phyloP scores from a whole-genome alignment of 2,329 filamentous ascomycete genomes.

The Trichoderma atroviride region DNA sequence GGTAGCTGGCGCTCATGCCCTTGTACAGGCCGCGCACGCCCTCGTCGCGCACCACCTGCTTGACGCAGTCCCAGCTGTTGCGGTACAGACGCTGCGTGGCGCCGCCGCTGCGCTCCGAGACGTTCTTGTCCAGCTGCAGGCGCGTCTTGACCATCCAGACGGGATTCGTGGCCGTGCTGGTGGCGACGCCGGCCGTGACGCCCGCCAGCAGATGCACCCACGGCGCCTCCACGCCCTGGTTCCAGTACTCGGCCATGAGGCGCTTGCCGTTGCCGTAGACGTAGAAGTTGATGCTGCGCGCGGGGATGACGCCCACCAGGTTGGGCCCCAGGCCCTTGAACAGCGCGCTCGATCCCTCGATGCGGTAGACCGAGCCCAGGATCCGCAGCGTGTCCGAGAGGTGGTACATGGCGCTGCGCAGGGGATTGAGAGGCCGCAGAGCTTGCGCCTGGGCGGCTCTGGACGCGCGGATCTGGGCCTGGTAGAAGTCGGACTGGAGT shows the following conservation, averaged over 20 bases:
- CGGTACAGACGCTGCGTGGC: slow-evolving; percentile 69
- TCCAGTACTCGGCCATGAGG: slow-evolving; percentile 74
- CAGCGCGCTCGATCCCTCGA: slow-evolving; percentile 82
- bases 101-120: slow-evolving; percentile 61
- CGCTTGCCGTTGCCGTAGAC: slow-evolving; percentile 91
- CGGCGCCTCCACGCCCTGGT: slow-evolving; percentile 68
- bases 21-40: slow-evolving; percentile 83
- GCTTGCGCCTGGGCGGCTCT: slow-evolving; percentile 61
- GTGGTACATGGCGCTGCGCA: slow-evolving; percentile 70
- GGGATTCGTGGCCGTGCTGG: slow-evolving; percentile 89
- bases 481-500: slow-evolving; percentile 92
- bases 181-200: slow-evolving; percentile 77
- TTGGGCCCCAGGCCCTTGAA: slow-evolving; percentile 95
- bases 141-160: slow-evolving; percentile 97
- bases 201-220: slow-evolving; percentile 80
- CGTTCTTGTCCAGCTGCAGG: slow-evolving; percentile 86
- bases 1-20: slow-evolving; percentile 86
- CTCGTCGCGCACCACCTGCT: slow-evolving; percentile 78
- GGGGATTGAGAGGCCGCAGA: slow-evolving; percentile 56
- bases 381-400: slow-evolving; percentile 86
- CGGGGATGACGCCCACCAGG: slow-evolving; percentile 84
- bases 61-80: slow-evolving; percentile 86
- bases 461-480: slow-evolving; percentile 73
- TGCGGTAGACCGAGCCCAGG: slow-evolving; percentile 74
- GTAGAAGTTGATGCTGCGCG: slow-evolving; percentile 90